phyloP scores from a whole-genome alignment of 345 rosid genomes.

The Eucalyptus curtisii region DNA sequence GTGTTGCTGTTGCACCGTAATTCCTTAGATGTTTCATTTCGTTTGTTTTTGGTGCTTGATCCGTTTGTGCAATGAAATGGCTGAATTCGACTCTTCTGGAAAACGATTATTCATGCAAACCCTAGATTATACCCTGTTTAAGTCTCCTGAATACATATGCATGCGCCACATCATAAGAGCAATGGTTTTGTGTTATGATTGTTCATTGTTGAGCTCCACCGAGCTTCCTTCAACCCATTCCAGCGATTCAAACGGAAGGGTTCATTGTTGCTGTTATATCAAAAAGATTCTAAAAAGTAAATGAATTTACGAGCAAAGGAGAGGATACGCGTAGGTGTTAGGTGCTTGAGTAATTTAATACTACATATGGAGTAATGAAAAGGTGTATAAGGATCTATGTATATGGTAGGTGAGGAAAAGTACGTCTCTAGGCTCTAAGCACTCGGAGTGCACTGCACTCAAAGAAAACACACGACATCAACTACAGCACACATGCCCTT shows the following conservation, averaged over 20 bases:
- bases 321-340: neutral
- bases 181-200: neutral
- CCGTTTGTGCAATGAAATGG: neutral
- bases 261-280: neutral
- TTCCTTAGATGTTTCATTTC: neutral
- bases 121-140: neutral
- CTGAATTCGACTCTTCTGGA: neutral
- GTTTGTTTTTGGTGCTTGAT: neutral
- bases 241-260: neutral
- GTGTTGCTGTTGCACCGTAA: neutral
- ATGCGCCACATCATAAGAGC: neutral
- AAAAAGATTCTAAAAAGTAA: neutral
- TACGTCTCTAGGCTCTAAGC: neutral
- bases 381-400: neutral
- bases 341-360: neutral
- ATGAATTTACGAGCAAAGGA: neutral
- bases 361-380: neutral
- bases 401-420: neutral
- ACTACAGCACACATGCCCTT: constrained; percentile 10
- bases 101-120: neutral
- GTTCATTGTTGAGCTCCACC: neutral
- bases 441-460: constrained; percentile 78
- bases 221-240: neutral
- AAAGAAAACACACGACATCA: constrained; percentile 25
- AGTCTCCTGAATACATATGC: neutral